Evolutionary conservation across 257 asterid species (phyloP).

Genomic region (Salvia splendens): DNA sequence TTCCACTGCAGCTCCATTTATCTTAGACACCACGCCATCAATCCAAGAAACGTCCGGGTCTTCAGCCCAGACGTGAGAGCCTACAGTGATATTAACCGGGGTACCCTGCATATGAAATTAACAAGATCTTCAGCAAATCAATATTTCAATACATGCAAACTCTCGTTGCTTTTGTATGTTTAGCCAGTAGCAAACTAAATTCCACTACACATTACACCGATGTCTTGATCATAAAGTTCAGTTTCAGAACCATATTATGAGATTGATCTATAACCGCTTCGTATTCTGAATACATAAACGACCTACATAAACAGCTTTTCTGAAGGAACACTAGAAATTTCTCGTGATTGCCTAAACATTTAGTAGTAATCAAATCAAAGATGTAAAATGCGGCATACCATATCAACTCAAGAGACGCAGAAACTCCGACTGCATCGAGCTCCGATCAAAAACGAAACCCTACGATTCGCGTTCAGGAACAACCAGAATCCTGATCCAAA

Average conservation of each 20-base stretch:
- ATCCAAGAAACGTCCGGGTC: slow-evolving; percentile 78
- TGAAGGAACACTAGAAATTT: too few relatives aligned
- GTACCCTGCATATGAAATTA: slow-evolving; percentile 69
- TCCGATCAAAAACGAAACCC: slow-evolving; percentile 35
- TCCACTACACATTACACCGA: background rate
- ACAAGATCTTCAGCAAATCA: slow-evolving; percentile 15
- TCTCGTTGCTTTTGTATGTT: background rate
- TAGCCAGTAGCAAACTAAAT: slow-evolving; percentile 17
- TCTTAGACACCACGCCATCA: slow-evolving; percentile 74
- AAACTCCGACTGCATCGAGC: slow-evolving; percentile 29
- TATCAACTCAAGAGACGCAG: slow-evolving; percentile 26
- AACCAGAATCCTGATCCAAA: slow-evolving; percentile 25
- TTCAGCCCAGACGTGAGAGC: slow-evolving; percentile 94
- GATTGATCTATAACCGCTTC: too few relatives aligned
- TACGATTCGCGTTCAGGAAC: slow-evolving; percentile 27
- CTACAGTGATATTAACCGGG: slow-evolving; percentile 76
- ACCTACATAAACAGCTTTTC: too few relatives aligned
- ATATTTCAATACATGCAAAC: background rate
- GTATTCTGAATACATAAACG: too few relatives aligned
- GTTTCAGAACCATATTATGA: slow-evolving; percentile 12
- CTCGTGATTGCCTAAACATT: too few relatives aligned
- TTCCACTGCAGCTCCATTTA: slow-evolving; percentile 71
- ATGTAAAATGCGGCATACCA: slow-evolving; percentile 29
- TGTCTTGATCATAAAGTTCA: slow-evolving; percentile 8
- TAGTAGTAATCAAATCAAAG: slow-evolving; percentile 19